phyloP scores from a whole-genome alignment of 768 basidiomycete species.

The Trametes sanguinea region DNA sequence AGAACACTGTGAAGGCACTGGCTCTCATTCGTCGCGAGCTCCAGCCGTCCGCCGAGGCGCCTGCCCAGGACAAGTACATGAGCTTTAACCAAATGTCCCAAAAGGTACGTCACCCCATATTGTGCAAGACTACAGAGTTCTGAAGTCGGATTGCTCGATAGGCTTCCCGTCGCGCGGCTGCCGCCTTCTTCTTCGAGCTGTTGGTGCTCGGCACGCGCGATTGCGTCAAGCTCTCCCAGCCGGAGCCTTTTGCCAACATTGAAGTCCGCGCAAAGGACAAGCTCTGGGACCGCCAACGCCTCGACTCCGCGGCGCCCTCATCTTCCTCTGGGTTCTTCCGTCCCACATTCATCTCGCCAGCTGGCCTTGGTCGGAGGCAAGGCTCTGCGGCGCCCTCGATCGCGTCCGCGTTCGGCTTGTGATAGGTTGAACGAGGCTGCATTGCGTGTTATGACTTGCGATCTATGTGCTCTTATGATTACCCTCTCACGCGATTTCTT shows the following conservation, averaged over 20 bases:
- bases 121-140: not conserved
- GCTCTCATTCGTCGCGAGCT: constrained; percentile 74
- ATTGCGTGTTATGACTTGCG: not conserved
- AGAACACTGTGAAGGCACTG: constrained; percentile 86
- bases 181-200: constrained; percentile 97
- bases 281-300: constrained; percentile 76
- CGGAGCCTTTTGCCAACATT: constrained; percentile 81
- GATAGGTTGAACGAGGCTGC: not conserved
- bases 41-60: constrained; percentile 51
- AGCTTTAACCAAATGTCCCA: constrained; percentile 80
- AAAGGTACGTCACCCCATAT: constrained; percentile 49
- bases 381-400: constrained; percentile 29
- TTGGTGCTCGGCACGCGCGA: constrained; percentile 93
- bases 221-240: constrained; percentile 80
- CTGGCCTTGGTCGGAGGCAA: constrained; percentile 20
- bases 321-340: constrained; percentile 42
- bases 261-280: constrained; percentile 77
- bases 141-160: constrained; percentile 32
- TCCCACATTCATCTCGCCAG: constrained; percentile 10
- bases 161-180: constrained; percentile 89
- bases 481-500: not conserved
- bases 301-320: constrained; percentile 47
- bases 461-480: not conserved
- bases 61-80: constrained; percentile 57
- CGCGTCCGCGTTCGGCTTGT: constrained; percentile 30